These are phyloP conservation scores for Fusarium siculi DNA, from an alignment of 2,329 filamentous ascomycete species.

Conservation along the genomic window DNA sequence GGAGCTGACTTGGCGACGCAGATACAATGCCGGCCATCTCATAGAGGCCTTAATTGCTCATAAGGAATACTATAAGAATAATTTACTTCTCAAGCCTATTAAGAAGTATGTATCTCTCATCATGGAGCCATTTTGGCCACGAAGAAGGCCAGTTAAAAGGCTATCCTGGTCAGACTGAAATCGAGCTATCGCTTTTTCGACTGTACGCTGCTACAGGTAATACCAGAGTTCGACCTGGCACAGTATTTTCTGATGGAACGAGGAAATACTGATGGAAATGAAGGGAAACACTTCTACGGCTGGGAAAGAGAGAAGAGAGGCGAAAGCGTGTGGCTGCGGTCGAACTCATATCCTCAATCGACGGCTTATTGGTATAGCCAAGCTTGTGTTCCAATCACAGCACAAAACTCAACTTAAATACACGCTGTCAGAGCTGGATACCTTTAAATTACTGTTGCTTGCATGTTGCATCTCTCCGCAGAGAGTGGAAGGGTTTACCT, in stretches of 20 bases:
- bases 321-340: conserved; percentile 58
- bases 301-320: conserved; percentile 62
- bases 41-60: conserved; percentile 71
- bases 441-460: conserved; percentile 66
- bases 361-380: conserved; percentile 63
- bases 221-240: conserved; percentile 57
- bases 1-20: not conserved
- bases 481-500: conserved; percentile 31
- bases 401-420: conserved; percentile 56
- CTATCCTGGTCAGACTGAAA: conserved; percentile 62
- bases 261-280: conserved; percentile 61
- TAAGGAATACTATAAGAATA: conserved; percentile 61
- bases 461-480: conserved; percentile 53
- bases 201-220: conserved; percentile 51
- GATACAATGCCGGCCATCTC: conserved; percentile 70
- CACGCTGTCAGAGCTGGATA: conserved; percentile 71
- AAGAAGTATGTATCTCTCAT: conserved; percentile 57
- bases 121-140: conserved; percentile 61
- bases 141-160: conserved; percentile 61
- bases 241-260: conserved; percentile 68
- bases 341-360: conserved; percentile 58
- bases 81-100: conserved; percentile 54
- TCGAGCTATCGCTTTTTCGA: conserved; percentile 60
- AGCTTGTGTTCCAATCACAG: conserved; percentile 63
- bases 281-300: conserved; percentile 64